Evolutionary conservation across 305 asterid species (phyloP), one percentile per base, ranked within the genome.

Genomic region (Ilex paraguariensis): DNA sequence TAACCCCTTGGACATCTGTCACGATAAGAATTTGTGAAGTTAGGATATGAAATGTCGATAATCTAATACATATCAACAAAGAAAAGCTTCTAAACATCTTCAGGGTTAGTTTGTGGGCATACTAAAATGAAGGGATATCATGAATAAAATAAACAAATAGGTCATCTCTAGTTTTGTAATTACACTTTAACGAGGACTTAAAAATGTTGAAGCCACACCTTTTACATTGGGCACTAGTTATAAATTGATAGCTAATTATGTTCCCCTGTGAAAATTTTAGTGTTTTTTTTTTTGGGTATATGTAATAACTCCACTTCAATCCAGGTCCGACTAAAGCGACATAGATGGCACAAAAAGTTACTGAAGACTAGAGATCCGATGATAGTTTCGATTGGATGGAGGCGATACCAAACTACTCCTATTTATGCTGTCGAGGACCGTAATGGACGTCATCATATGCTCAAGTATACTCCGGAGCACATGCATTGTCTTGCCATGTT

Each of bases 401-500:
- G 99, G 60, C 95, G 96, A 16, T 93, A 87, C 75, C 99, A 93
- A 75, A 93, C 99, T 62, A 67, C 83, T 46, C 99, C 97, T n/a
- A 61, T 90, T 70, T 93, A 87, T 82, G 91, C 95, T 67, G 87
- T 86, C 68, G 99, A 93, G 84, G 99, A 93, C 70, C 82, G 59
- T n/a, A 93, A 93, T 76, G 95, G 96, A 59, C 96, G 97, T 45
- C 85, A 80, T 72, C 95, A 97, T 59, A 93, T 93, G 99, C 95
- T 90, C 59, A 93, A 93, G 74, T 87, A 93, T 84, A 93, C 99
- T 42, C 97, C 99, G 45, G 99, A 93, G 66, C 99, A 93, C 69
- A 93, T 93, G 99, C 99, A 93, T 77, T 93, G 99, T 75, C 81
- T 93, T 81, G 99, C 99, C 70, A 83, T 87, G 96, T 87, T 93